Evolutionary conservation across 1,284 basidiomycete species (phyloP), one percentile per base, ranked within the genome.

Genomic region (Vanrija sp.): DNA sequence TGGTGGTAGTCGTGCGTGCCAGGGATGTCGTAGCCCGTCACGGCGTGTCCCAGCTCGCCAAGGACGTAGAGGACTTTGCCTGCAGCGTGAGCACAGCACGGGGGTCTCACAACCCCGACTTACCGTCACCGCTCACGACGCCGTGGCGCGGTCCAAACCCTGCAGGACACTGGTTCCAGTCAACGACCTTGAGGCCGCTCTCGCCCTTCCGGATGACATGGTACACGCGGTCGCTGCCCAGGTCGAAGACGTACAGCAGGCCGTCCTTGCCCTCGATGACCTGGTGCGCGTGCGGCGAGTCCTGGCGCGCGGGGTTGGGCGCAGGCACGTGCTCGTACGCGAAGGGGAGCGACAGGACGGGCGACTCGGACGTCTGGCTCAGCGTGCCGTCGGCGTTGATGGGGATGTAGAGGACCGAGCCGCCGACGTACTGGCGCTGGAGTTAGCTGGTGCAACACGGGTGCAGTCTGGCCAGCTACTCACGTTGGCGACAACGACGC

Each of bases 201-300:
- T 62, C 63, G 3, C 64, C 67, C 18, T 64, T 54, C 19, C 63
- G 38, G 48, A 63, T 51, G 9, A 73, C 55, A 8, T 67, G 61
- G 67, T 71, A 77, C 16, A 77, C 65, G 14, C 70, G 45, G 56
- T 77, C 75, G 39, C 64, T 66, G 19, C 75, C 75, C 6, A 77
- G 65, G 64, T 77, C 75, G 10, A 65, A 62, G 16, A 69, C 63
- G 59, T 72, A 74, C 26, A 76, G 44, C 19, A 54, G 46, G 2
- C 73, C 72, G 25, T 64, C 46, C 3, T 59, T 53, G 5, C 67
- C 73, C 51, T 72, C 72, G 48, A 74, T 52, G n/a, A 68, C 65
- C 49, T 76, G 73, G 56, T 76, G 74, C 12, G 72, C 65, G 51
- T 76, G 75, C 14, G 67, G 46, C 3, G 63, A 55, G 39, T 77